Base-by-base conservation (phyloP, 495 filamentous ascomycete species). In the Lasiosphaeriaceae sp. region DNA sequence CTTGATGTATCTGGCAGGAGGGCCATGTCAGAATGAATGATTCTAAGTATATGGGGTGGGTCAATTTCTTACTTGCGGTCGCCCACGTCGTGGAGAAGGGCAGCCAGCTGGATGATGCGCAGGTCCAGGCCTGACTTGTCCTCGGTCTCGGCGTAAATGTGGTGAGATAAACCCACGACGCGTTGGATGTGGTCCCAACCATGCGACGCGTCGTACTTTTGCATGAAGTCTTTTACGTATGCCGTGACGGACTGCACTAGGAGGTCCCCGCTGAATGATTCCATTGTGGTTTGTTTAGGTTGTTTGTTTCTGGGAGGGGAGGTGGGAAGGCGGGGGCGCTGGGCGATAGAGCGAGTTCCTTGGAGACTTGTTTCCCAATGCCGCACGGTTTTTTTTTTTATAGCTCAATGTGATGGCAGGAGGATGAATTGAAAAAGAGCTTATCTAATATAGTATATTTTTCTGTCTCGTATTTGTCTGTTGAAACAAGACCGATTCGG, bases 81-180 rank as follows among this genome's bases (percentile, higher is more conserved):
- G 50, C 86, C 89, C 11, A 96, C 85, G 65, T 97, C 92, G 70
- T 97, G 92, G 0, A 96, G 80, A 0, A 95, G 79, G 3, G 90
- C 90, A 1, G 85, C 78, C 2, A 96, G 85, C 22, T 84, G 79
- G 59, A 96, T 77, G 24, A 86, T 71, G 12, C 77, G 71, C 22
- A 71, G 64, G 67, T 89, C 77, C 55, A 62, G 68, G 23, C 49
- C 71, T 66, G 58, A 72, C 50, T 44, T 58, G 52, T 62, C 51
- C 68, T 83, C 82, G 35, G 70, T 65, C 29, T 85, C 71, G 54
- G 88, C 78, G 44, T 79, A 77, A 47, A 78, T 74, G 66, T 71
- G 57, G 49, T 83, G 79, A n/a, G 90, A 81, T 8, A 96, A 81
- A 14, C 80, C 71, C 7, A 89, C 73, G 29, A 97, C 93, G 39